phyloP scores from a whole-genome alignment of 495 filamentous ascomycete species.

The Penicillium verhagenii region DNA sequence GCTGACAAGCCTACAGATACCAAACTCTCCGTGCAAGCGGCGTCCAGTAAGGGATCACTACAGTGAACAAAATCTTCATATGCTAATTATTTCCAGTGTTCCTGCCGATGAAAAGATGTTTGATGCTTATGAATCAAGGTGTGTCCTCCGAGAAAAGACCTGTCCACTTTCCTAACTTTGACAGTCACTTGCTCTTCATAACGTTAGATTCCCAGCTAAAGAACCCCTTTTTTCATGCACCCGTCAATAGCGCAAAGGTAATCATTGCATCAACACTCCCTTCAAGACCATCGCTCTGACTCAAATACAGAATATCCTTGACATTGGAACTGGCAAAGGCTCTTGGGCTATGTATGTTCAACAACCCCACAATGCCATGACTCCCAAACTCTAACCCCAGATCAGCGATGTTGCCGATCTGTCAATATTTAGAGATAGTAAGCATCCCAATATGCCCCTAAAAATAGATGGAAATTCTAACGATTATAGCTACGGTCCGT shows the following conservation, averaged over 20 bases:
- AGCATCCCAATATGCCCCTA: not conserved
- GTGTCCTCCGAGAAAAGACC: not conserved
- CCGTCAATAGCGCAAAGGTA: constrained; percentile 2
- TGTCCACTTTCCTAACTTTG: not conserved
- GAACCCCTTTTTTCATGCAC: constrained; percentile 12
- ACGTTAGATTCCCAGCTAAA: constrained; percentile 1
- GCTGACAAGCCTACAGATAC: constrained; percentile 2
- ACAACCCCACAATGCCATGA: not conserved
- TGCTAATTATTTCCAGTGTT: constrained; percentile 2
- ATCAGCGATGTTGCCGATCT: constrained; percentile 27
- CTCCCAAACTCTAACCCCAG: not conserved
- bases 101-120: constrained; percentile 28
- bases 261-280: not conserved
- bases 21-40: not conserved
- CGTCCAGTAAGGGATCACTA: not conserved
- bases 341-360: constrained; percentile 29
- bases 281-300: not conserved
- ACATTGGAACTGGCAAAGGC: constrained; percentile 28
- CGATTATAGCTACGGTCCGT: constrained; percentile 3
- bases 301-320: constrained; percentile 18
- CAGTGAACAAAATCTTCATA: not conserved
- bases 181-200: constrained; percentile 19
- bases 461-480: not conserved
- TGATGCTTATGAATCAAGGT: constrained; percentile 24
- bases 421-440: constrained; percentile 20